Conservation (phyloP, 2,329 filamentous ascomycete species). For the Cladosporium cucumerinum region DNA sequence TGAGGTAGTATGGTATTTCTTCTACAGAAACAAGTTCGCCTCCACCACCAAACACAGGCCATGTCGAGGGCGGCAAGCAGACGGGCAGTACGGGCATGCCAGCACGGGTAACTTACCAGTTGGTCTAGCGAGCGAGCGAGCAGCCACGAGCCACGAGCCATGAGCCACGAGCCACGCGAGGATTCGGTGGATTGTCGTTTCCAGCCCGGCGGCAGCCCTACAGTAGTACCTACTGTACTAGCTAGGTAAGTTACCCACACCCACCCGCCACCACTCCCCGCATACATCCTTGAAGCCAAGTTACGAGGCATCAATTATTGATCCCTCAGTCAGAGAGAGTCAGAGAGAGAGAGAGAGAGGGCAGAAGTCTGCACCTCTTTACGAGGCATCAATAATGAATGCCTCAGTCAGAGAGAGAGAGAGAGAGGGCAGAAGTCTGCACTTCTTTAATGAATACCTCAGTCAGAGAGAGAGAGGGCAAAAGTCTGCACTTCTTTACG, state of each 20-base stretch:
- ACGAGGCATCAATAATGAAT: too few species aligned
- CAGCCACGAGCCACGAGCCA: too few species aligned
- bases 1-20: not conserved
- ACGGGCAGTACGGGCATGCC: not conserved
- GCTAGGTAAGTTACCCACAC: too few species aligned
- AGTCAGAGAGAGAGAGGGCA: too few species aligned
- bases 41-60: not conserved
- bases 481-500: not conserved
- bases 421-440: too few species aligned
- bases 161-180: conserved; percentile 3
- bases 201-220: not conserved
- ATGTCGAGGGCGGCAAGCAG: not conserved
- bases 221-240: too few species aligned
- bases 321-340: too few species aligned
- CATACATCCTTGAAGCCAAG: not conserved
- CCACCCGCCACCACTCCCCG: not conserved
- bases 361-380: too few species aligned
- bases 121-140: not conserved
- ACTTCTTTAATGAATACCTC: not conserved
- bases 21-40: not conserved
- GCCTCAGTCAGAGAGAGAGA: too few species aligned
- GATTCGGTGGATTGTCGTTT: not conserved
- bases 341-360: too few species aligned
- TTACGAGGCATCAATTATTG: not conserved
- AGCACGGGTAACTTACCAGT: not conserved